These are phyloP conservation scores for Cardiosporidium cionae DNA, from an alignment of 169 alveolate species.

Conservation along the genomic window DNA sequence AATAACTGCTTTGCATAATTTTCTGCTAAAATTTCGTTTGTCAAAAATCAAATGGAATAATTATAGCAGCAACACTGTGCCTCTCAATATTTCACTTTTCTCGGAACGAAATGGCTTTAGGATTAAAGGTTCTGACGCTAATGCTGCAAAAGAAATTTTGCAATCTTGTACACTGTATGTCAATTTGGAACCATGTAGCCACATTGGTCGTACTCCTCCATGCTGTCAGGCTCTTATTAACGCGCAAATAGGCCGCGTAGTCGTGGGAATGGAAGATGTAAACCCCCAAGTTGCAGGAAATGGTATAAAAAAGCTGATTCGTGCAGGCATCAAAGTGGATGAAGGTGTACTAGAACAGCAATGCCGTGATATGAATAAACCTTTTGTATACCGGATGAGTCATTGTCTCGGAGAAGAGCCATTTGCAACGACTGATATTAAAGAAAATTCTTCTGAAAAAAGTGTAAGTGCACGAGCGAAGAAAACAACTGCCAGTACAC, in stretches of 20 bases:
- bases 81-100: neutral
- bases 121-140: neutral
- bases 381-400: too few relatives aligned
- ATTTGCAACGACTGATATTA: too few relatives aligned
- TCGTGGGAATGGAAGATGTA: constrained; percentile 10
- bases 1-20: neutral
- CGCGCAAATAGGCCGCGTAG: constrained; percentile 1
- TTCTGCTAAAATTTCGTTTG: too few relatives aligned
- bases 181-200: constrained; percentile 15
- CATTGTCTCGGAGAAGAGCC: too few relatives aligned
- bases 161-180: constrained; percentile 5
- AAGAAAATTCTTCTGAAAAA: too few relatives aligned
- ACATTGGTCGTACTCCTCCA: constrained; percentile 17
- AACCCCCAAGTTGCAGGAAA: constrained; percentile 8
- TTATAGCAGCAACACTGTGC: neutral
- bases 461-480: too few relatives aligned
- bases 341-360: too few relatives aligned
- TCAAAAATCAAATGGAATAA: too few relatives aligned
- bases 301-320: neutral
- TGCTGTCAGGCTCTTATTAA: neutral
- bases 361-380: too few relatives aligned
- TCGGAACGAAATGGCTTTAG: neutral
- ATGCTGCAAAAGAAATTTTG: neutral
- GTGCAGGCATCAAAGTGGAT: constrained; percentile 5
- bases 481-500: too few relatives aligned